These are phyloP conservation scores for Ophiostoma perfectum DNA, from an alignment of 2,329 filamentous ascomycete species.

Conservation along the genomic window DNA sequence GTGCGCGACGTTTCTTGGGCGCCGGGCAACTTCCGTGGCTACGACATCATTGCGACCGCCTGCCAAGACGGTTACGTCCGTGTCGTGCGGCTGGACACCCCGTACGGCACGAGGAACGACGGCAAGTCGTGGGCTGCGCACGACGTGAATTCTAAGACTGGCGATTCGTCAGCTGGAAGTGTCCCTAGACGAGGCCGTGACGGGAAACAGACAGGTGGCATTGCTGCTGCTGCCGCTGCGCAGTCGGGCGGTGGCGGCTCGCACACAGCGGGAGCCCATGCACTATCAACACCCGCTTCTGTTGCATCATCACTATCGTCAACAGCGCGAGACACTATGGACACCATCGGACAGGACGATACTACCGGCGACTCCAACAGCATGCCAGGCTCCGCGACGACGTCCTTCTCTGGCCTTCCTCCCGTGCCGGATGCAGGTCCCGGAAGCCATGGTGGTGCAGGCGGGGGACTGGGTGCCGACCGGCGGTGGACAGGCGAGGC, in stretches of 20 bases:
- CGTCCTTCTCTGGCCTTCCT: constrained; percentile 20
- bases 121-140: constrained; percentile 47
- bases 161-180: background rate
- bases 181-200: constrained; percentile 35
- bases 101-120: constrained; percentile 41
- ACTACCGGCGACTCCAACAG: constrained; percentile 16
- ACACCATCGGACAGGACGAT: background rate
- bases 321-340: constrained; percentile 16
- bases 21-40: constrained; percentile 81
- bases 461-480: constrained; percentile 27
- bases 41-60: constrained; percentile 84
- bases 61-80: constrained; percentile 87
- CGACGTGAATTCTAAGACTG: constrained; percentile 34
- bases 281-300: constrained; percentile 19
- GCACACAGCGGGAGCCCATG: constrained; percentile 12
- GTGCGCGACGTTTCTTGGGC: constrained; percentile 91
- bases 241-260: background rate
- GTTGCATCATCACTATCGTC: constrained; percentile 22
- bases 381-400: constrained; percentile 18
- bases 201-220: constrained; percentile 10
- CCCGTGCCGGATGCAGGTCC: constrained; percentile 35
- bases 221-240: constrained; percentile 16
- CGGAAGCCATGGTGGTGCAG: constrained; percentile 31
- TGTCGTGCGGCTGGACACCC: constrained; percentile 75
- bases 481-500: constrained; percentile 53